Conservation (phyloP, 1,139 yeast species). For the Hemisphaericaspora xylofermentans region DNA sequence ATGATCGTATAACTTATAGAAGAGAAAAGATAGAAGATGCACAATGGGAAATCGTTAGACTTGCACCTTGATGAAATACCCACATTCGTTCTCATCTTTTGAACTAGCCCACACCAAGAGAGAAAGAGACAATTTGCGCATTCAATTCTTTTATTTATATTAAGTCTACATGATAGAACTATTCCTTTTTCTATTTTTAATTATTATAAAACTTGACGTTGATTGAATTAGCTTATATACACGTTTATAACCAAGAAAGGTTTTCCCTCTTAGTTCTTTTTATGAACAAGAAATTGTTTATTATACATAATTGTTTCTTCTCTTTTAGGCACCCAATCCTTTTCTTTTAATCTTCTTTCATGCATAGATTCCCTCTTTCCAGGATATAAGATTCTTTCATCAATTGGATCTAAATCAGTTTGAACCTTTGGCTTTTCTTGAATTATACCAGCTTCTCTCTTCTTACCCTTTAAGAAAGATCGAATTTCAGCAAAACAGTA, state of each 20-base stretch:
- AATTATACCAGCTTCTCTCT: conserved; percentile 34
- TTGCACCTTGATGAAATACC: too few relatives aligned
- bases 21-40: conserved; percentile 47
- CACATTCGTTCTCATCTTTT: too few relatives aligned
- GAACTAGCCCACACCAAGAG: too few relatives aligned
- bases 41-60: conserved; percentile 64
- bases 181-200: conserved; percentile 7
- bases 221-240: too few relatives aligned
- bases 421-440: conserved; percentile 25
- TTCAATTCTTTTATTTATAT: not conserved
- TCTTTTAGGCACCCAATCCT: conserved; percentile 64
- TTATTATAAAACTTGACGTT: too few relatives aligned
- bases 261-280: conserved; percentile 15
- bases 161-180: not conserved
- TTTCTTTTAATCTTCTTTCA: conserved; percentile 44
- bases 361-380: conserved; percentile 56
- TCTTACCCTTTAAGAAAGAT: conserved; percentile 60
- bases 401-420: conserved; percentile 59
- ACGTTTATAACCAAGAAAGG: too few relatives aligned
- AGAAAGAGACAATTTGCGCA: too few relatives aligned
- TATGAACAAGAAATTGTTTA: conserved; percentile 22
- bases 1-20: conserved; percentile 80
- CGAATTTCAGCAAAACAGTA: conserved; percentile 83
- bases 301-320: conserved; percentile 36
- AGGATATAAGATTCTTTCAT: conserved; percentile 71